Evolutionary conservation across 805 yeast species (phyloP).

Genomic region (Zygotorulaspora florentina): DNA sequence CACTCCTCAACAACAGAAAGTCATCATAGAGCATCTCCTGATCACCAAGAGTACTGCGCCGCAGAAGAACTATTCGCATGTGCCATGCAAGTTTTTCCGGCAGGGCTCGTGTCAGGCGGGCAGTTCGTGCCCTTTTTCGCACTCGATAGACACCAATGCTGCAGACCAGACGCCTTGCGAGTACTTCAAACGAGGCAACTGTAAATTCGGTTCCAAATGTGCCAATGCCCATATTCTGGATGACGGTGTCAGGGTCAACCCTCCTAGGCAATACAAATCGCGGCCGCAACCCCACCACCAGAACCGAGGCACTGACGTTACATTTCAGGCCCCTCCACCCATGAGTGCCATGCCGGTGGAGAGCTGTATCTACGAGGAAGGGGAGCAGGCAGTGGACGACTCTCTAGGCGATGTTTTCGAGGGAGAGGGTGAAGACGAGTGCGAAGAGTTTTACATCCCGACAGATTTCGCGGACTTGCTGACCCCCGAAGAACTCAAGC

Average conservation of each 20-base stretch:
- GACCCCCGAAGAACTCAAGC: constrained; percentile 73
- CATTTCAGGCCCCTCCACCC: not conserved
- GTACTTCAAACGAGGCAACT: constrained; percentile 93
- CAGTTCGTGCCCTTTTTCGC: constrained; percentile 84
- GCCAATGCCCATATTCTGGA: constrained; percentile 89
- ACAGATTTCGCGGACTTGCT: constrained; percentile 72
- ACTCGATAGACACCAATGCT: constrained; percentile 53
- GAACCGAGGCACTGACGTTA: not conserved
- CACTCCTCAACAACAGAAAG: constrained; percentile 26
- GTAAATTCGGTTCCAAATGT: constrained; percentile 92
- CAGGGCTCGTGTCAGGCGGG: constrained; percentile 98
- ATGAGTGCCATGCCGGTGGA: not conserved
- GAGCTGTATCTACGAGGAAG: constrained; percentile 23
- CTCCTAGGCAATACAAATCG: constrained; percentile 18
- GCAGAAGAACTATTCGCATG: constrained; percentile 54
- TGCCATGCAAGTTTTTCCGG: constrained; percentile 89
- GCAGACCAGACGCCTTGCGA: constrained; percentile 58
- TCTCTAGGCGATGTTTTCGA: constrained; percentile 40
- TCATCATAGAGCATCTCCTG: constrained; percentile 26
- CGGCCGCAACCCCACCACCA: constrained; percentile 1
- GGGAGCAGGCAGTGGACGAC: constrained; percentile 3
- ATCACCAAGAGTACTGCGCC: constrained; percentile 27
- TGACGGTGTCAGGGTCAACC: constrained; percentile 79
- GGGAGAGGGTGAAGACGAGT: constrained; percentile 19
- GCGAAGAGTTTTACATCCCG: constrained; percentile 77